Evolutionary conservation across 306 rosid species (phyloP).

Genomic region (Heteromeles arbutifolia): DNA sequence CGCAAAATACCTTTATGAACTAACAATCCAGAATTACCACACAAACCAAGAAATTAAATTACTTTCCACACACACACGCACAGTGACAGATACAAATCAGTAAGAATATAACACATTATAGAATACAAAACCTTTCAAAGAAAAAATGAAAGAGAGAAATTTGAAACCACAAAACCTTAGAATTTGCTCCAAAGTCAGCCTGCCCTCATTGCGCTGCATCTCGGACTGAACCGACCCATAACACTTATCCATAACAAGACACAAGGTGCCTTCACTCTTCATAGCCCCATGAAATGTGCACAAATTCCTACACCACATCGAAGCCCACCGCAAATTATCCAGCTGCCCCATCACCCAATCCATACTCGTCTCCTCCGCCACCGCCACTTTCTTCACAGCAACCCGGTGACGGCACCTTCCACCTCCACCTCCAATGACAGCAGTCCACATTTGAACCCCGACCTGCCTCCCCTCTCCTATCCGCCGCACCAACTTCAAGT

Average conservation of each 20-base stretch:
- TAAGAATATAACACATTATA: background rate
- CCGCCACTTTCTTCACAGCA: slow-evolving; percentile 70
- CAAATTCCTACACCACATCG: slow-evolving; percentile 98
- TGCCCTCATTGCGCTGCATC: slow-evolving; percentile 90
- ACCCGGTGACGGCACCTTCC: slow-evolving; percentile 72
- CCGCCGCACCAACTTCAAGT: slow-evolving; percentile 59
- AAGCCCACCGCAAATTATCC: slow-evolving; percentile 75
- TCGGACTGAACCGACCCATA: slow-evolving; percentile 87
- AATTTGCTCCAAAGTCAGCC: slow-evolving; percentile 97
- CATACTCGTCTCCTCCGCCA: slow-evolving; percentile 60
- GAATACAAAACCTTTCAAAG: background rate
- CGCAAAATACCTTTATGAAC: background rate
- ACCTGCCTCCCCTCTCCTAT: slow-evolving; percentile 73
- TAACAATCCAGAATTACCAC: background rate
- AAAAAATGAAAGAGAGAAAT: background rate
- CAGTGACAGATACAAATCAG: background rate
- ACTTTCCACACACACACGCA: background rate
- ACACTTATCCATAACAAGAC: slow-evolving; percentile 83
- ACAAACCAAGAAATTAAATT: background rate
- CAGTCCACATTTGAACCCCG: slow-evolving; percentile 86
- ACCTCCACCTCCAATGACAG: slow-evolving; percentile 47
- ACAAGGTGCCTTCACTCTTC: slow-evolving; percentile 67
- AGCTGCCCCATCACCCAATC: slow-evolving; percentile 81
- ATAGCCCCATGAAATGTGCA: slow-evolving; percentile 88
- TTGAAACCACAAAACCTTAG: slow-evolving; percentile 50